Conservation (phyloP, 768 basidiomycete species). For the Floccularia luteovirens region DNA sequence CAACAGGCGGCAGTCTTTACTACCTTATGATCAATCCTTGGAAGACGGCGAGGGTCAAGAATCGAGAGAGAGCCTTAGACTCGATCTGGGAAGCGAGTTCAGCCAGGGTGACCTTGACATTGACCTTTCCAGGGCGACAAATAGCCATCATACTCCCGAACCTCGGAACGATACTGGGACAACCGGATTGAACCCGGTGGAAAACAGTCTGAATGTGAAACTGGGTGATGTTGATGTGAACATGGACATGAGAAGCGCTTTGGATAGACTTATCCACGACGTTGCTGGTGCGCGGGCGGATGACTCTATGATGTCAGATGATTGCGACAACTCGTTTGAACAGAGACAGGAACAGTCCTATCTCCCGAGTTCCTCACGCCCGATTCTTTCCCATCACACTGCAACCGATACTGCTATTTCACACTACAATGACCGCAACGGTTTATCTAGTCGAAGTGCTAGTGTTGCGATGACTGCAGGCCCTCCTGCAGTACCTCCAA, state of each 20-base stretch:
- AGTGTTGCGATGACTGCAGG: conserved; percentile 34
- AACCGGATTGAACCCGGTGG: conserved; percentile 13
- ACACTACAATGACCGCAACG: conserved; percentile 22
- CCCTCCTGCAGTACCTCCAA: conserved; percentile 48
- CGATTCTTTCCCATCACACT: conserved; percentile 35
- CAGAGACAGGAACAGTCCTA: too few relatives aligned
- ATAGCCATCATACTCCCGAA: conserved; percentile 2
- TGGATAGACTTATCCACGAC: conserved; percentile 69
- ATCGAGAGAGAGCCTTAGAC: conserved; percentile 21
- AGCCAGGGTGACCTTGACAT: conserved; percentile 29
- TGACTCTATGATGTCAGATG: conserved; percentile 34
- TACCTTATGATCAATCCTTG: too few relatives aligned
- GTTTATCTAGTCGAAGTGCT: conserved; percentile 29
- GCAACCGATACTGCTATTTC: conserved; percentile 44
- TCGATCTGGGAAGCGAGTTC: conserved; percentile 44
- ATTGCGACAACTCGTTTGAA: conserved; percentile 31
- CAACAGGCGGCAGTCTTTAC: too few relatives aligned
- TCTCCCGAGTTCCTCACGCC: conserved; percentile 14
- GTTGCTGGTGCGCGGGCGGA: conserved; percentile 40
- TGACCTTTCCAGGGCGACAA: conserved; percentile 8
- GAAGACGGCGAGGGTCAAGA: too few relatives aligned
- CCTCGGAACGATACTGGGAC: neutral
- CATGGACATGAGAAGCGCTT: conserved; percentile 66
- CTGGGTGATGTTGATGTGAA: conserved; percentile 49
- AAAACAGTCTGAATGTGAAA: conserved; percentile 26